Conservation (phyloP, 2,329 filamentous ascomycete genomes). For the Metarhizium robertsii region DNA sequence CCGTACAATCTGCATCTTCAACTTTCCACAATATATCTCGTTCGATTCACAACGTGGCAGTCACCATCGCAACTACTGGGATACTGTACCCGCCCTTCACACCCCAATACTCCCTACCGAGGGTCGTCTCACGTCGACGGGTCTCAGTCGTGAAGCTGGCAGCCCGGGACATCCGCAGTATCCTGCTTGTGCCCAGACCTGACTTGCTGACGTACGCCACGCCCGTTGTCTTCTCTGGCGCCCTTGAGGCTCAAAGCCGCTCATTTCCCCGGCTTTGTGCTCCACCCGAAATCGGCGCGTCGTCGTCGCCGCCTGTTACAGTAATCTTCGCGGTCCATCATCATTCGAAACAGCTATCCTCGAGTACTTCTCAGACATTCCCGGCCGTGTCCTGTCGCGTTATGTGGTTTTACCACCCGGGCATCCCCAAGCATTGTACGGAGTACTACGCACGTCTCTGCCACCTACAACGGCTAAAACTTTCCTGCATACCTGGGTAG, state of each 20-base stretch:
- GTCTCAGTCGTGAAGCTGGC: background rate
- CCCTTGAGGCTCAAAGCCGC: constrained; percentile 1
- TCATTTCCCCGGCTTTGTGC: background rate
- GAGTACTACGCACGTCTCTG: background rate
- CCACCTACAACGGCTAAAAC: background rate
- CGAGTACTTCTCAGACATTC: background rate
- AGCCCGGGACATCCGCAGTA: background rate
- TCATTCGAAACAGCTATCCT: background rate
- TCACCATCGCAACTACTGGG: background rate
- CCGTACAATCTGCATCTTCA: background rate
- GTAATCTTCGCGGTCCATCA: background rate
- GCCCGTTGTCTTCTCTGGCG: background rate
- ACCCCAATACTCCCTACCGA: background rate
- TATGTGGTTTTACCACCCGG: background rate
- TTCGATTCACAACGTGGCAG: too few relatives aligned
- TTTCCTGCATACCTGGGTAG: background rate
- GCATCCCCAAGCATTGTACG: too few relatives aligned
- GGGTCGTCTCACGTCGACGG: background rate
- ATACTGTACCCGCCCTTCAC: background rate
- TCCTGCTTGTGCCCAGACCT: too few relatives aligned
- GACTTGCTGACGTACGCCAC: background rate
- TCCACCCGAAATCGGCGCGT: background rate
- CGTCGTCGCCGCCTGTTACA: background rate
- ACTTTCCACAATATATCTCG: too few relatives aligned
- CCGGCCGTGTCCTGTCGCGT: background rate